Base-by-base conservation (phyloP, 2,329 filamentous ascomycete species). In the Corinectria fuckeliana region DNA sequence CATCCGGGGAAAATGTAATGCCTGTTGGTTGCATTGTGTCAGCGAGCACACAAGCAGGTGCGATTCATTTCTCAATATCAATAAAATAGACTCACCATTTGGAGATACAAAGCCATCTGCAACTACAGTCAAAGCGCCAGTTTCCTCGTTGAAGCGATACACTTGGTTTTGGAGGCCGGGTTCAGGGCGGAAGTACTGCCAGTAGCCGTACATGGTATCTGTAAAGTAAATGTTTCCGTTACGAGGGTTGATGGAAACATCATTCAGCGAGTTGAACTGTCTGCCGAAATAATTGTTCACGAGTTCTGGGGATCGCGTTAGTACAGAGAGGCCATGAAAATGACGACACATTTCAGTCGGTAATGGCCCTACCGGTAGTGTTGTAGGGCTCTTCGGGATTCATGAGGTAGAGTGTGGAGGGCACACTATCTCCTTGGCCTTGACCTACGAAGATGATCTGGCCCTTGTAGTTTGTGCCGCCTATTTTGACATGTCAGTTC, bases 191-290 rank as follows among this genome's bases (percentile, higher is more conserved):
- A 88, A 88, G 21, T 83, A 77, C 66, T 88, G 86, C 41, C 83
- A 76, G 60, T 78, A 83, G 4, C 85, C 87, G 63, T 89, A 89
- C 5, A 81, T 77, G 0, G 84, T 82, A 58, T 89, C 86, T 1
- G 86, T 89, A 66, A 89, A 88, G 76, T 87, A 89, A 14, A 89
- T 74, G 23, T 85, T 80, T 14, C 80, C 78, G 56, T 82, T 86
- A 9, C 72, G 69, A 26, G 85, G 78, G 63, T 87, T 80, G 54
- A 86, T 69, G 1, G 80, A 77, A 0, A 85, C 78, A 59, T 89
- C 86, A 62, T 88, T 88, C 10, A 87, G 72, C 0, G 85, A 87
- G 69, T 81, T 86, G 73, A 88, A 88, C 36, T 82, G 78, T 3
- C 85, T 80, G n/a, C 86, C 85, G 48, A 85, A 85, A 69, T 78